A percentile compares a stretch with the other conserved stretches of the same genome.
Evolutionary conservation across 768 basidiomycete genomes (phyloP).

Genomic region (Termitomyces titanicus): DNA sequence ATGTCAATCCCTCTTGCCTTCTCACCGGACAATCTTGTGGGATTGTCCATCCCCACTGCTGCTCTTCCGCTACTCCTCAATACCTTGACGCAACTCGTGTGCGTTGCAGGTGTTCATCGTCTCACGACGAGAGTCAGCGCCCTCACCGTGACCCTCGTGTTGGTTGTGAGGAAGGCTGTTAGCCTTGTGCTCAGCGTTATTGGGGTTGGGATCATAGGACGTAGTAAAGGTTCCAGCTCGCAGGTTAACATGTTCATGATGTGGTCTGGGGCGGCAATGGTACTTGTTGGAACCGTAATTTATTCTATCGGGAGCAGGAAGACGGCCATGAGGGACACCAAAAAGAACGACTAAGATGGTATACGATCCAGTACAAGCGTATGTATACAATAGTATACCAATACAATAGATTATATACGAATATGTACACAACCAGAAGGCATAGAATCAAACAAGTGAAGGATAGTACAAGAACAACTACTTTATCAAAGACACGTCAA

Average conservation of each 20-base stretch:
- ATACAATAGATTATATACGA: neutral
- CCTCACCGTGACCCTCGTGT: conserved; percentile 73
- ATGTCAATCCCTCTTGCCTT: conserved; percentile 14
- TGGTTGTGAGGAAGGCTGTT: conserved; percentile 78
- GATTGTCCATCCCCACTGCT: conserved; percentile 47
- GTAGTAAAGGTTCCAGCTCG: conserved; percentile 17
- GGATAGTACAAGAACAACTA: neutral
- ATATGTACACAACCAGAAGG: neutral
- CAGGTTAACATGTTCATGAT: conserved; percentile 44
- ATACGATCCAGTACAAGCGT: neutral
- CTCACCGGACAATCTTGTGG: neutral
- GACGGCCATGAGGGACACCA: conserved; percentile 18
- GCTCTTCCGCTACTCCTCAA: conserved; percentile 68
- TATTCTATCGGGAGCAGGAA: conserved; percentile 50
- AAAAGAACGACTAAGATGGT: conserved; percentile 8
- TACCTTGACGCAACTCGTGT: conserved; percentile 80
- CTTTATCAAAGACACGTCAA: neutral
- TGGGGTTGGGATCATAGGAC: conserved; percentile 28
- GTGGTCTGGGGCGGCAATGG: conserved; percentile 67
- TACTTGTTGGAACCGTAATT: conserved; percentile 66
- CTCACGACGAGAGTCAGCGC: conserved; percentile 75
- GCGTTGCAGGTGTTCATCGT: conserved; percentile 83
- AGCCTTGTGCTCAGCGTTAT: conserved; percentile 72
- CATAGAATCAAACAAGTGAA: neutral
- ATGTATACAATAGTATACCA: conserved; percentile 1